Evolutionary conservation across 1,284 basidiomycete genomes (phyloP).

Genomic region (Baeospora myosura): DNA sequence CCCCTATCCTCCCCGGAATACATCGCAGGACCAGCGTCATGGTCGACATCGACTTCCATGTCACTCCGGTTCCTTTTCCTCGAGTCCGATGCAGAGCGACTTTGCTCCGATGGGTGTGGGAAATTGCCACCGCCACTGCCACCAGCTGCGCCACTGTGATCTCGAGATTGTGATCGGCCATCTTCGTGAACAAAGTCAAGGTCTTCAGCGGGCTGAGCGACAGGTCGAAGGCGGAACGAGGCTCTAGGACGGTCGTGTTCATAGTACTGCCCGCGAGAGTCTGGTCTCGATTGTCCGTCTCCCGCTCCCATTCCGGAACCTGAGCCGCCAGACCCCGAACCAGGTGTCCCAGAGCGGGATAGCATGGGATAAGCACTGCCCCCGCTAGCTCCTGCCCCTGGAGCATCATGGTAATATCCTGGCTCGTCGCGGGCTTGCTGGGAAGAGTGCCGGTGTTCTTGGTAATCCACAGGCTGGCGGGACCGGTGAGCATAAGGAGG

Average conservation of each 20-base stretch:
- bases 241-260: constrained; percentile 33
- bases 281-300: constrained; percentile 40
- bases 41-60: constrained; percentile 44
- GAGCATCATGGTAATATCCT: constrained; percentile 35
- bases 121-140: constrained; percentile 15
- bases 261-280: constrained; percentile 40
- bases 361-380: constrained; percentile 26
- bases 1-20: constrained; percentile 38
- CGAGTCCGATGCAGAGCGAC: constrained; percentile 28
- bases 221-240: constrained; percentile 40
- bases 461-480: constrained; percentile 26
- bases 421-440: constrained; percentile 39
- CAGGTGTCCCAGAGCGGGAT: constrained; percentile 50
- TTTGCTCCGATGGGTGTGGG: constrained; percentile 10
- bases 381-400: constrained; percentile 25
- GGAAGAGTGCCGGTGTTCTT: constrained; percentile 27
- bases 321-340: constrained; percentile 31
- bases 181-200: constrained; percentile 44
- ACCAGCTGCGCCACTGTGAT: constrained; percentile 15
- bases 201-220: constrained; percentile 36
- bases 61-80: constrained; percentile 53
- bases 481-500: constrained; percentile 34
- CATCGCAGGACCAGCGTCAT: constrained; percentile 24
- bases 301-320: constrained; percentile 37
- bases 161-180: constrained; percentile 29